Base-by-base conservation (phyloP, 345 rosid genomes). In the Gossypioides kirkii region DNA sequence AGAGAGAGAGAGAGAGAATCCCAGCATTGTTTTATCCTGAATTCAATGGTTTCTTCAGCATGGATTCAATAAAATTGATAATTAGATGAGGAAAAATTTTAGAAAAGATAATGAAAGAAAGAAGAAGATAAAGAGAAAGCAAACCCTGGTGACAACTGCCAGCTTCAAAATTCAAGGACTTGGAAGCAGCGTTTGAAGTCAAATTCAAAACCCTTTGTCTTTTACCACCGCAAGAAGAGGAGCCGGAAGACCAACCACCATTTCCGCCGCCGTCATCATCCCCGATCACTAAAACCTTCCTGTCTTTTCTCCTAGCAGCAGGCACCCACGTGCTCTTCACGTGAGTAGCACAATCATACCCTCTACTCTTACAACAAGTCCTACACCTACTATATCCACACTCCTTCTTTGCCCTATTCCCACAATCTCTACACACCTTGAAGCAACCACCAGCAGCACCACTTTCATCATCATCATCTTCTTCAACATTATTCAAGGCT, bases 291-390 rank as follows among this genome's bases (percentile, higher is more conserved):
- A 61, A 58, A 65, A 62, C 62, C 68, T 76, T 79, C 46, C 74
- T 75, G 66, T 86, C 89, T 47, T 86, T 76, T 72, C 87, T 77
- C 46, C 76, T 73, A n/a, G 88, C 28, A 14, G 98, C 84, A 23
- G 98, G 85, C 25, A 89, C 76, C 98, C 98, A 92, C 3, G 97
- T 90, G 90, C 94, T 90, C 86, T 84, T 87, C 80, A 90, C 74
- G 83, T 92, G 98, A 77, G 98, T 89, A 41, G 85, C 52, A 76
- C 96, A 92, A 16, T 83, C 85, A 66, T 80, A 89, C 8, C 91
- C 96, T 77, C 86, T 77, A 73, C 81, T 82, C 84, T 89, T 92
- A 76, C 98, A 92, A 73, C 98, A 92, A 79, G 94, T 90, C 74
- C 98, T 84, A 55, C 98, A 90, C 75, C 92, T 79, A 59, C 82